phyloP scores from a whole-genome alignment of 2,329 filamentous ascomycete genomes.

The Emergomyces orientalis region DNA sequence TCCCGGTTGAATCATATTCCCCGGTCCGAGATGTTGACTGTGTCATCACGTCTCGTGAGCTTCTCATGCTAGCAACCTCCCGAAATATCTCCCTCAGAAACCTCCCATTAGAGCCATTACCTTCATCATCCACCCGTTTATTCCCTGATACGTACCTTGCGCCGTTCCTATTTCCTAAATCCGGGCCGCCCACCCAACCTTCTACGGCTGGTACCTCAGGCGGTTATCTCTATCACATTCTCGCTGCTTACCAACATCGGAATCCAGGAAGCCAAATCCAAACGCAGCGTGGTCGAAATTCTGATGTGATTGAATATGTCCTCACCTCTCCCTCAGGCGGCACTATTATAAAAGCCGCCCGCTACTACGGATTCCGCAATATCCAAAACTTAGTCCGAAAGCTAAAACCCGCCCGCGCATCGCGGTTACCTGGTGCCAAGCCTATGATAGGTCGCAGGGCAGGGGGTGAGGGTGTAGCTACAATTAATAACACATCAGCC shows the following conservation, averaged over 20 bases:
- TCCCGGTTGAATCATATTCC: slow-evolving; percentile 29
- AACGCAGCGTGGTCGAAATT: slow-evolving; percentile 69
- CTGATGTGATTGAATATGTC: slow-evolving; percentile 79
- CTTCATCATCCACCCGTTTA: slow-evolving; percentile 37
- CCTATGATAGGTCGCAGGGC: slow-evolving; percentile 27
- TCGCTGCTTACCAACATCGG: slow-evolving; percentile 61
- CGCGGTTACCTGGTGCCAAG: slow-evolving; percentile 68
- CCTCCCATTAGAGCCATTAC: slow-evolving; percentile 52
- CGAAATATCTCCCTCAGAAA: slow-evolving; percentile 67
- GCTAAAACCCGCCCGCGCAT: slow-evolving; percentile 69
- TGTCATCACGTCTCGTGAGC: slow-evolving; percentile 92
- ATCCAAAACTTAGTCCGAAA: slow-evolving; percentile 96
- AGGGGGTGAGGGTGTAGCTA: slow-evolving; percentile 16
- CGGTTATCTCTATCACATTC: slow-evolving; percentile 77
- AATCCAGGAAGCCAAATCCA: slow-evolving; percentile 64
- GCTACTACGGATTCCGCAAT: slow-evolving; percentile 96
- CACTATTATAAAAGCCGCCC: slow-evolving; percentile 65
- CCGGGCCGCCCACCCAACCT: slow-evolving; percentile 30
- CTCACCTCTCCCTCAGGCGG: slow-evolving; percentile 51
- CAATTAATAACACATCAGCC: slow-evolving; percentile 12
- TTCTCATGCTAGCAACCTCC: slow-evolving; percentile 78
- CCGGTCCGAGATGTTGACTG: slow-evolving; percentile 84
- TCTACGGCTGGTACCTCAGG: slow-evolving; percentile 68
- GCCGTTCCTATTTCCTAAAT: slow-evolving; percentile 60
- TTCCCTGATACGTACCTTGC: slow-evolving; percentile 68